These are phyloP conservation scores for Cajanus cajan DNA, from an alignment of 306 rosid species.

Conservation along the genomic window DNA sequence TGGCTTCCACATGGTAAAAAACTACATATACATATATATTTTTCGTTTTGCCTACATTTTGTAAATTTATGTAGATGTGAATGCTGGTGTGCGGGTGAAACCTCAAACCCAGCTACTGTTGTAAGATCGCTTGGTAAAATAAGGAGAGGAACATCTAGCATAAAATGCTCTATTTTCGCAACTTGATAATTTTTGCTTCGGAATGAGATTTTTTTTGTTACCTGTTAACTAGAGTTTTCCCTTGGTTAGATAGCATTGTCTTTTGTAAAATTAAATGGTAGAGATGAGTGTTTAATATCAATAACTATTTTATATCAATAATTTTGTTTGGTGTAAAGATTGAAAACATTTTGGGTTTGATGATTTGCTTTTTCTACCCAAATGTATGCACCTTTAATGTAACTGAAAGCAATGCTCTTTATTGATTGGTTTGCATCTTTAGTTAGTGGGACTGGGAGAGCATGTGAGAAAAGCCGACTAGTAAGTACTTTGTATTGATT, in stretches of 20 bases:
- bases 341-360: not conserved
- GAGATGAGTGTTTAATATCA: not conserved
- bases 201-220: not conserved
- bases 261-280: not conserved
- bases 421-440: not conserved
- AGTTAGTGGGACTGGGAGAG: not conserved
- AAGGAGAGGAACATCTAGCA: conserved; percentile 29
- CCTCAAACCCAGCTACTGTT: conserved; percentile 51
- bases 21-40: conserved; percentile 25
- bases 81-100: conserved; percentile 54
- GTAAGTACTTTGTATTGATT: not conserved
- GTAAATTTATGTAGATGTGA: conserved; percentile 52
- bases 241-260: not conserved
- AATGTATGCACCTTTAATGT: not conserved
- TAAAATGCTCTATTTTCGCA: conserved; percentile 3
- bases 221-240: not conserved
- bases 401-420: not conserved
- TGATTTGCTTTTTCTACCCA: not conserved
- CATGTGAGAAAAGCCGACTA: not conserved
- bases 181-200: not conserved
- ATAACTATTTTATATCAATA: not conserved
- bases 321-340: not conserved
- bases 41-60: conserved; percentile 34
- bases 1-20: conserved; percentile 31
- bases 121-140: conserved; percentile 43